These are phyloP conservation scores for Rhizophora apiculata DNA, from an alignment of 345 rosid genomes.

Conservation along the genomic window DNA sequence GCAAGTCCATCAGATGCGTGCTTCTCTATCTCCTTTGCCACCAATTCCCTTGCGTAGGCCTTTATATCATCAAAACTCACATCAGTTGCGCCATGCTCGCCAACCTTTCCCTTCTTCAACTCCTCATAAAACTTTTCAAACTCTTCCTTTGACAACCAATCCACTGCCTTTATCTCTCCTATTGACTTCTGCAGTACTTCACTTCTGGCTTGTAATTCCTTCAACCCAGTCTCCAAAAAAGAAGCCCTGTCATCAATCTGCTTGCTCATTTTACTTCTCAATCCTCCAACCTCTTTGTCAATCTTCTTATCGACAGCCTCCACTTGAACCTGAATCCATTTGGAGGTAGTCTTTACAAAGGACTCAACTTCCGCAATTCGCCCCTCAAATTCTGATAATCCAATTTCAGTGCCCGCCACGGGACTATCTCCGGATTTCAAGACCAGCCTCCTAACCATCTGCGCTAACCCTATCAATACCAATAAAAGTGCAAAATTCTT, in stretches of 20 bases:
- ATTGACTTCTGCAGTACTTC: conserved; percentile 49
- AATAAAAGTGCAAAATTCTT: conserved; percentile 66
- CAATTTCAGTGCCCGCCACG: conserved; percentile 34
- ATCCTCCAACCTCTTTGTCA: conserved; percentile 46
- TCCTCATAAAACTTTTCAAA: conserved; percentile 55
- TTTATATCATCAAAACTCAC: conserved; percentile 62
- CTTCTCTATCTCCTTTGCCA: conserved; percentile 79
- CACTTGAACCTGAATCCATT: conserved; percentile 74
- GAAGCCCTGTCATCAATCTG: conserved; percentile 40
- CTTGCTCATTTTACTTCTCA: conserved; percentile 44
- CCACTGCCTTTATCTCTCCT: conserved; percentile 49
- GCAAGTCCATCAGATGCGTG: conserved; percentile 97
- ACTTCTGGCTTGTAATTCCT: conserved; percentile 47
- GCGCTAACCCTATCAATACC: conserved; percentile 58
- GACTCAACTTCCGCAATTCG: conserved; percentile 77
- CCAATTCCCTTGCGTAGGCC: conserved; percentile 70
- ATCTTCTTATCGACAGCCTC: conserved; percentile 73
- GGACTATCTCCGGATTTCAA: conserved; percentile 30
- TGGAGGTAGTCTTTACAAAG: conserved; percentile 53
- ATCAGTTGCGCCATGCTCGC: conserved; percentile 29
- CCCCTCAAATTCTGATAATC: conserved; percentile 59
- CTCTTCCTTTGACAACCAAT: conserved; percentile 67
- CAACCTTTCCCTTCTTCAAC: conserved; percentile 46
- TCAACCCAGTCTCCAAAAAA: conserved; percentile 42
- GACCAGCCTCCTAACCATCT: conserved; percentile 49